These are phyloP conservation scores for Smittium mucronatum DNA, from an alignment of 371 early-diverging fungal species.

Conservation along the genomic window DNA sequence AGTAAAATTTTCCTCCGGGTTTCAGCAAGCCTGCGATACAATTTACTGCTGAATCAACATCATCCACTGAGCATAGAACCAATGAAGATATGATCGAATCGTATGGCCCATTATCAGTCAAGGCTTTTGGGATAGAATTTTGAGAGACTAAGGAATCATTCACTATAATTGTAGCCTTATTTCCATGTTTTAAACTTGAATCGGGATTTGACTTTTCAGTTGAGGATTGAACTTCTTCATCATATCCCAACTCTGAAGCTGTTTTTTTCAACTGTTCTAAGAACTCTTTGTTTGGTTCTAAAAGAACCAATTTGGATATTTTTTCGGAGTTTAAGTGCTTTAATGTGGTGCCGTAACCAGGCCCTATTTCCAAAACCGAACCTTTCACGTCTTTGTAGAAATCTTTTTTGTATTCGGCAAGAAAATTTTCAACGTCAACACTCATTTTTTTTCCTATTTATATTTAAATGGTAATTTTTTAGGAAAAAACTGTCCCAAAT, in stretches of 20 bases:
- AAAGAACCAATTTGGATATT: constrained; percentile 11
- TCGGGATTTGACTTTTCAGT: not conserved
- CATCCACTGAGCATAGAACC: constrained; percentile 26
- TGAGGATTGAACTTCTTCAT: constrained; percentile 1
- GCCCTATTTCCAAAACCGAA: constrained; percentile 24
- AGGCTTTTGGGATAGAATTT: constrained; percentile 10
- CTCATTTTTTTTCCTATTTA: not conserved
- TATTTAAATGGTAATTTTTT: not conserved
- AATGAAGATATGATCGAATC: constrained; percentile 22
- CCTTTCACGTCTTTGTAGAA: constrained; percentile 22
- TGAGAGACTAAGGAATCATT: constrained; percentile 18
- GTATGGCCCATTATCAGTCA: constrained; percentile 20
- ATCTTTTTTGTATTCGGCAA: constrained; percentile 3
- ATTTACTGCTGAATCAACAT: constrained; percentile 16
- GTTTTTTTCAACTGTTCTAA: constrained; percentile 14
- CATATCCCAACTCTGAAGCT: constrained; percentile 18
- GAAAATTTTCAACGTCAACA: not conserved
- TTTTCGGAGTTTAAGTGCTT: constrained; percentile 14
- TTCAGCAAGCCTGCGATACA: constrained; percentile 16
- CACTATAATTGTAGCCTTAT: constrained; percentile 21
- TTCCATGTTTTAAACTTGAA: not conserved
- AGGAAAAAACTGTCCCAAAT: not conserved
- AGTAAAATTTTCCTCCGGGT: constrained; percentile 28
- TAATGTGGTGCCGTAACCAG: constrained; percentile 23
- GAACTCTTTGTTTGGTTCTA: constrained; percentile 22